Evolutionary conservation across 2,329 filamentous ascomycete genomes (phyloP), one percentile per base, ranked within the genome.

Genomic region (Coniella vitis): DNA sequence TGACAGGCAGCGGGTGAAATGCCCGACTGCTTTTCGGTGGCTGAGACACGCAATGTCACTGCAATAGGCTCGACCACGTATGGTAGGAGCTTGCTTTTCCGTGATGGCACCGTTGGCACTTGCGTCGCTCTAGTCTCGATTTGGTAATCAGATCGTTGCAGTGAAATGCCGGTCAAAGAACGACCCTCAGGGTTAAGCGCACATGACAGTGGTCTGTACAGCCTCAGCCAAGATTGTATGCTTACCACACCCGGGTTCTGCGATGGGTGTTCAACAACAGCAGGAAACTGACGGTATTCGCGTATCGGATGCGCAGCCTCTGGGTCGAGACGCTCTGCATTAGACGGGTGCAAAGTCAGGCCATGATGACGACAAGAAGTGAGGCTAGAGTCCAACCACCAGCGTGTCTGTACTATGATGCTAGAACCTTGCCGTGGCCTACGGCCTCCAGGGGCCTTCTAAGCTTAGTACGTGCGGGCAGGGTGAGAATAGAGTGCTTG

Each of bases 41-140:
- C 51, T 53, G 51, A 53, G 47, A 53, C 51, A 50, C n/a, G n/a
- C 16, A 29, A 21, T 49, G 48, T 49, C 37, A 42, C 45, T 22
- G 37, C 48, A 49, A 49, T 45, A 45, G 47, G 47, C 43, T 47
- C 39, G 38, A 40, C 31, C 10, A 10, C 10, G 25, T 29, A 29
- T 29, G 25, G 42, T 20, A 36, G 36, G 38, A 17, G 21, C 29
- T 22, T 19, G 37, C 25, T 45, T 43, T 44, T 19, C 29, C 32
- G 31, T 32, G 34, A 38, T 20, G 44, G 29, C n/a, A 21, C 40
- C 25, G 40, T 42, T 42, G 29, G 29, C 25, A 16, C 17, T 34
- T 25, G 29, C 38, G 36, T 32, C 38, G 32, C 36, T 31, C 42
- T 41, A 50, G 21, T 37, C 38, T 31, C 16, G 17, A 20, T 38